Conservation (phyloP, 306 rosid genomes). For the Cicer judaicum region DNA sequence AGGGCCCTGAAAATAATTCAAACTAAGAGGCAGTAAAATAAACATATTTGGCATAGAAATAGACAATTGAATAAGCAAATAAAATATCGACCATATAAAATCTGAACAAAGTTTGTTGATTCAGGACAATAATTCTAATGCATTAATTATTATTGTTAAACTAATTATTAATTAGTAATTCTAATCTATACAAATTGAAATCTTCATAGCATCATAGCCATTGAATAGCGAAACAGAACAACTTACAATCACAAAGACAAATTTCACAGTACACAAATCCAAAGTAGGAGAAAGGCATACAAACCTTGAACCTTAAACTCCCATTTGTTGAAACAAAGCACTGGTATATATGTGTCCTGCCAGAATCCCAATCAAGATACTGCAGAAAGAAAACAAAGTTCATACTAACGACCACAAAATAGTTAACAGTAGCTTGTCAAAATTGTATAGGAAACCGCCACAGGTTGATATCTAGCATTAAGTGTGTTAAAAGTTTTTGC, state of each 20-base stretch:
- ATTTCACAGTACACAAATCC: background rate
- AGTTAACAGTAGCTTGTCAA: constrained; percentile 12
- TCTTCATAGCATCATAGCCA: constrained; percentile 15
- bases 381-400: constrained; percentile 48
- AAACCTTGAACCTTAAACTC: constrained; percentile 70
- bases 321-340: constrained; percentile 66
- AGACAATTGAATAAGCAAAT: background rate
- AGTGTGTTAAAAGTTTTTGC: too few relatives aligned
- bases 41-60: constrained; percentile 12
- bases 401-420: constrained; percentile 8
- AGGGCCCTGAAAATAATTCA: constrained; percentile 67
- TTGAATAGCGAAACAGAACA: background rate
- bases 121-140: constrained; percentile 7
- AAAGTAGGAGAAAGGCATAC: constrained; percentile 33
- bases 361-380: constrained; percentile 69
- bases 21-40: constrained; percentile 18
- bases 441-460: background rate
- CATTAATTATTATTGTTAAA: background rate
- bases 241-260: constrained; percentile 6
- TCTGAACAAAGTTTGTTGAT: background rate
- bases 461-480: background rate
- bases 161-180: background rate
- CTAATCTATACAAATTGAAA: background rate
- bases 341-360: constrained; percentile 56
- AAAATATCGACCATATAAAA: constrained; percentile 1